Conservation (phyloP, 2,329 filamentous ascomycete genomes). For the Apiospora marii region DNA sequence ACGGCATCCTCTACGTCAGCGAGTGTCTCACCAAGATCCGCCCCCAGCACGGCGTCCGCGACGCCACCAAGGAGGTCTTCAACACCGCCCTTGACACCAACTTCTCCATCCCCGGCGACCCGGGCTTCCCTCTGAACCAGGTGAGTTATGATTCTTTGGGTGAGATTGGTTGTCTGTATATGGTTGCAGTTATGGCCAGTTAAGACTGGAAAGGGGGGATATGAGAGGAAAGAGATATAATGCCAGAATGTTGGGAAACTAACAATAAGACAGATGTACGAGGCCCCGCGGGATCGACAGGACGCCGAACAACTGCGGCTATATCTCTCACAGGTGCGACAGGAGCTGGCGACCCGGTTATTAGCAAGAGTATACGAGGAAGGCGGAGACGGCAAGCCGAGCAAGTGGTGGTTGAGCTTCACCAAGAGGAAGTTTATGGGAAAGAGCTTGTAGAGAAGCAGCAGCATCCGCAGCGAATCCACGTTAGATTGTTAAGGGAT, state of each 20-base stretch:
- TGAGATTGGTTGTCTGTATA: neutral
- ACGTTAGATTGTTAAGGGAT: neutral
- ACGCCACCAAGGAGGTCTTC: conserved; percentile 77
- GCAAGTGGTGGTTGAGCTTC: conserved; percentile 98
- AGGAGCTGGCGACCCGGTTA: conserved; percentile 86
- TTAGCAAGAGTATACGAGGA: conserved; percentile 88
- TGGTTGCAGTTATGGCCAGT: neutral
- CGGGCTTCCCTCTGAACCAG: conserved; percentile 92
- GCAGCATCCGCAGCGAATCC: neutral
- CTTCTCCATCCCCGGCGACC: conserved; percentile 94
- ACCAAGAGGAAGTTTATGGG: conserved; percentile 99
- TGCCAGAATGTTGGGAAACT: neutral
- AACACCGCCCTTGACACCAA: conserved; percentile 91
- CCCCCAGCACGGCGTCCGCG: conserved; percentile 69
- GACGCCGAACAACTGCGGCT: conserved; percentile 88
- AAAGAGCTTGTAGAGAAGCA: conserved; percentile 72
- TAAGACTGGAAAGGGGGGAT: neutral
- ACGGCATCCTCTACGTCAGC: conserved; percentile 94
- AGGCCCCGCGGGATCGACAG: conserved; percentile 84
- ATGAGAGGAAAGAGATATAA: neutral
- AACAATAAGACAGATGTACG: conserved; percentile 74
- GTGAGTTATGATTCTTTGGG: conserved; percentile 45
- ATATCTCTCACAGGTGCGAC: conserved; percentile 91
- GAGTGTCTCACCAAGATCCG: conserved; percentile 90
- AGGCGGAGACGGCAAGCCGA: conserved; percentile 71